Base-by-base conservation (phyloP, 176 grass and related monocot genomes). In the Aegilops bicornis region DNA sequence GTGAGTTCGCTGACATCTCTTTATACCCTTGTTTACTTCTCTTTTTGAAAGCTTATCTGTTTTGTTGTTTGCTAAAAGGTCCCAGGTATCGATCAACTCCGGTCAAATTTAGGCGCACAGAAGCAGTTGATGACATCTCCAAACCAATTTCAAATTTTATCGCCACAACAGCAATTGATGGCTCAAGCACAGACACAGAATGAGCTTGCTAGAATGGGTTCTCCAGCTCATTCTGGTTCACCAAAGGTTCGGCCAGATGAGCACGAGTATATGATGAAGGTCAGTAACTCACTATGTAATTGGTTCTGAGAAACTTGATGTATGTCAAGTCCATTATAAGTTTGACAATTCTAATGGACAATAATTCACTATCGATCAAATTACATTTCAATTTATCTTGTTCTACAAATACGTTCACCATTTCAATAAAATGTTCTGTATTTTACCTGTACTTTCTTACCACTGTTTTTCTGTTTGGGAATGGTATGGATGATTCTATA, bases 91-190 rank as follows among this genome's bases (percentile, higher is more conserved):
- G 97, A 99, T 69, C 96, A 95, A 84, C 69, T 99, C 43, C 87
- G 94, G 36, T 90, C 92, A 88, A 96, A 83, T 86, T 88, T 96
- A 62, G 92, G 94, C 58, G 89, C 86, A 64, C 94, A 91, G 85
- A 99, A 99, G 85, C 90, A 91, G 83, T 85, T 93, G 88, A 85
- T 96, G 82, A 70, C 79, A 60, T 91, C 90, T 80, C 91, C 95
- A 37, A 99, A 85, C 82, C 97, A 99, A 79, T 95, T 99, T 79
- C 97, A 99, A 86, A 71, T 99, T 72, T 70, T 94, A 77, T 91
- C 94, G 0, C 89, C 92, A 90, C 92, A 94, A 12, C 97, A 99
- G 45, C 93, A 94, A 40, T 73, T 92, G 73, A 83, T 94, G 82
- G 82, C 87, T 86, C 97, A 94, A 89, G 92, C 86, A 81, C 94